Conservation (phyloP, 495 filamentous ascomycete genomes). For the Glonium stellatum region DNA sequence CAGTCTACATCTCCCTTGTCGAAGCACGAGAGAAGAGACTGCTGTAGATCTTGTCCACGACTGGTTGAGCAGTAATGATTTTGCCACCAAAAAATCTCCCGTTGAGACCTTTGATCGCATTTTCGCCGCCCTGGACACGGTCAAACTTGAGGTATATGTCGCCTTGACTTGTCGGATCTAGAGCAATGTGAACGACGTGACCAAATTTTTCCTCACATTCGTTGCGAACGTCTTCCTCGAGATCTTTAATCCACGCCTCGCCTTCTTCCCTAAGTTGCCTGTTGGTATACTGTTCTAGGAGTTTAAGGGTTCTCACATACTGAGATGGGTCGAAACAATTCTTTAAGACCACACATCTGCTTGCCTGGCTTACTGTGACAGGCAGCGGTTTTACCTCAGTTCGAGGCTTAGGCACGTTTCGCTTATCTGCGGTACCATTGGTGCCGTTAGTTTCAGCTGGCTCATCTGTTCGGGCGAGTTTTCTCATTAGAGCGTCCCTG, state of each 20-base stretch:
- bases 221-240: slow-evolving; percentile 86
- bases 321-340: slow-evolving; percentile 91
- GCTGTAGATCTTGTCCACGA: slow-evolving; percentile 98
- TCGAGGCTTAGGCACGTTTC: slow-evolving; percentile 66
- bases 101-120: slow-evolving; percentile 95
- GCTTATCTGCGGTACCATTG: slow-evolving; percentile 44
- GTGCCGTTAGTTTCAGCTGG: slow-evolving; percentile 48
- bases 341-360: slow-evolving; percentile 85
- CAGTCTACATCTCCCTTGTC: not conserved
- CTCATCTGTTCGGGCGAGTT: slow-evolving; percentile 94
- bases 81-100: slow-evolving; percentile 88
- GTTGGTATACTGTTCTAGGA: slow-evolving; percentile 39
- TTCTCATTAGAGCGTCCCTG: slow-evolving; percentile 94
- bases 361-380: slow-evolving; percentile 84
- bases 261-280: slow-evolving; percentile 7
- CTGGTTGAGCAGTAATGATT: slow-evolving; percentile 85
- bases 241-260: slow-evolving; percentile 70
- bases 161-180: slow-evolving; percentile 85
- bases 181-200: slow-evolving; percentile 92
- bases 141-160: slow-evolving; percentile 99
- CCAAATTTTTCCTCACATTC: slow-evolving; percentile 97
- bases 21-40: slow-evolving; percentile 62
- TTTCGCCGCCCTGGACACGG: slow-evolving; percentile 86
- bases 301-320: slow-evolving; percentile 48
- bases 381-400: slow-evolving; percentile 69